Base-by-base conservation (phyloP, 2,329 filamentous ascomycete genomes). In the Hypoxylon sp. region DNA sequence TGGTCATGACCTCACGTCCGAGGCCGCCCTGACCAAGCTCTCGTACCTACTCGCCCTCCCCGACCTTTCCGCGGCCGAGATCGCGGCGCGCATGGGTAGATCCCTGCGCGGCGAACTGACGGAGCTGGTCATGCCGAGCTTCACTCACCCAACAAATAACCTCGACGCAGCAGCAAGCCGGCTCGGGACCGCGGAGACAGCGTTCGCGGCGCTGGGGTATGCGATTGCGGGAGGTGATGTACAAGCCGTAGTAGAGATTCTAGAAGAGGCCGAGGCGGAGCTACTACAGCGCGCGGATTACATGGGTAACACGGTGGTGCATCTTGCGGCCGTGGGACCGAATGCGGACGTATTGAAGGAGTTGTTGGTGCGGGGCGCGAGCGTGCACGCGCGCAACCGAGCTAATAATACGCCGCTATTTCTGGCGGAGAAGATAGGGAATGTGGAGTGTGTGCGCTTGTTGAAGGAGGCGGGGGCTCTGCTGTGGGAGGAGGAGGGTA, bases 21-120 rank as follows among this genome's bases (percentile, higher is more conserved):
- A 97, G 81, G 94, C 93, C 2, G 94, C 94, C 5, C 86, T 97
- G 71, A 96, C 94, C 19, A 97, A 97, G 79, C 85, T 97, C 27
- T 92, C 93, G 1, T 97, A 96, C 77, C 86, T 97, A 2, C 85
- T 97, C 16, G 91, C 92, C 3, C 77, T 85, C 3, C 88, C 91
- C 0, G 84, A 83, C 30, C 82, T 91, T n/a, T 84, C 86, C 0
- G 83, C 87, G 6, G 82, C 85, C 56, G 89, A 92, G 21, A 88
- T 97, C 27, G 85, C 88, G 2, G 83, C 82, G 66, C 84, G 85
- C 66, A 96, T 97, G 88, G 89, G 91, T 5, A 80, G 85, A 23
- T 92, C 91, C 9, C 83, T 97, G 21, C 88, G 93, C 52, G 94
- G 94, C 47, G 94, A 97, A 81, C 87, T 97, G 79, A 97, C 93